These are phyloP conservation scores for Pontederia paniculata DNA, from an alignment of 176 grass and related monocot species.

Conservation along the genomic window DNA sequence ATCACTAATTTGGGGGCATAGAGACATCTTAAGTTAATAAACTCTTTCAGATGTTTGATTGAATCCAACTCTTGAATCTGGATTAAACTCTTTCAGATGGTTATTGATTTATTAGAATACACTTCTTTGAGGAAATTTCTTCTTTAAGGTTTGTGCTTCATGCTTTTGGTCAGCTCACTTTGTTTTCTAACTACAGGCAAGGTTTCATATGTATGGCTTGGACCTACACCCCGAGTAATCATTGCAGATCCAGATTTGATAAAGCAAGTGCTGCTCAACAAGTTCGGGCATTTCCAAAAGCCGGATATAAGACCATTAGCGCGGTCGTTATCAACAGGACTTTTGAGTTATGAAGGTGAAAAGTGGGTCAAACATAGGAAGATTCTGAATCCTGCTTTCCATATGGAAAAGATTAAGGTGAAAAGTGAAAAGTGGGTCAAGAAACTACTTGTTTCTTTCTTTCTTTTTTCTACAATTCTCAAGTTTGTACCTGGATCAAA, in stretches of 20 bases:
- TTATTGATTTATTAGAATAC: no score
- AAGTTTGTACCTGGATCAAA: not conserved
- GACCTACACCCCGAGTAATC: slow-evolving; percentile 30
- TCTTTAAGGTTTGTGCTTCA: no score
- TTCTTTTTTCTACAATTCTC: no score
- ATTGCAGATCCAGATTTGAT: slow-evolving; percentile 28
- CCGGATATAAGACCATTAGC: slow-evolving; percentile 8
- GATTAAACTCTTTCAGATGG: no score
- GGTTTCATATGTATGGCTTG: slow-evolving; percentile 46
- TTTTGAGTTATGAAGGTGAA: slow-evolving; percentile 28
- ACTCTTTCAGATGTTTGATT: no score
- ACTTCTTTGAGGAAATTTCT: no score
- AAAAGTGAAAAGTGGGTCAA: not conserved
- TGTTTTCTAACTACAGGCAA: slow-evolving; percentile 10
- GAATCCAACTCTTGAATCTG: no score
- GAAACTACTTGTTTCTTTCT: not conserved
- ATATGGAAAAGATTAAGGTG: slow-evolving; percentile 54
- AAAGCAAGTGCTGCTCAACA: slow-evolving; percentile 29
- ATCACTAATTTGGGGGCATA: no score
- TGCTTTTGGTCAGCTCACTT: no score
- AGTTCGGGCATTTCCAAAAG: slow-evolving; percentile 56
- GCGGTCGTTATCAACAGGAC: slow-evolving; percentile 25
- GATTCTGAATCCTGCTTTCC: slow-evolving; percentile 64
- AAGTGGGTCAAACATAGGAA: slow-evolving; percentile 55
- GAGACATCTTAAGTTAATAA: no score